phyloP scores from a whole-genome alignment of 192 early-diverging fungal species.

The Coemansia erecta region DNA sequence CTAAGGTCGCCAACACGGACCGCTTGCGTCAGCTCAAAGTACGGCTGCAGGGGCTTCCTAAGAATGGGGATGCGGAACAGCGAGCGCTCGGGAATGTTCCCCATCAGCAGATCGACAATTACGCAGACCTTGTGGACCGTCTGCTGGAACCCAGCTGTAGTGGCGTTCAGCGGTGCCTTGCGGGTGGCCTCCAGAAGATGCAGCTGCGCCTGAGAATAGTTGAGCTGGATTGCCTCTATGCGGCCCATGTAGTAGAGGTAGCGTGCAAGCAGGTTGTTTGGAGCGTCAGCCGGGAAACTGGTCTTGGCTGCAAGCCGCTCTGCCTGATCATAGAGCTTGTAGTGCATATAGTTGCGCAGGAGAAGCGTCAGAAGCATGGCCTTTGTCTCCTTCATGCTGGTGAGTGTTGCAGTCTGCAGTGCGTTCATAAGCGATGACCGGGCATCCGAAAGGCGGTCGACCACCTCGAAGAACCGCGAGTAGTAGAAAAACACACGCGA shows the following conservation, averaged over 20 bases:
- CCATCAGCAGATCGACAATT: conserved; percentile 97
- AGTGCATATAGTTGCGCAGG: conserved; percentile 88
- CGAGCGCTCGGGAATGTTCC: conserved; percentile 95
- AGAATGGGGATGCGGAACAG: conserved; percentile 87
- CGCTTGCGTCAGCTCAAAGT: conserved; percentile 94
- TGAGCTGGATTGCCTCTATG: conserved; percentile 97
- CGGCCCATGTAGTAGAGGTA: conserved; percentile 96
- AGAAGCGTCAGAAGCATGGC: conserved; percentile 88
- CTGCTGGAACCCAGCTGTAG: conserved; percentile 94
- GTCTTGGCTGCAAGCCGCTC: conserved; percentile 94
- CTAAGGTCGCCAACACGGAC: conserved; percentile 93
- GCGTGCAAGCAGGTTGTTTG: conserved; percentile 90
- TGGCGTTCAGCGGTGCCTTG: conserved; percentile 85
- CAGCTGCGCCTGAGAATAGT: conserved; percentile 89
- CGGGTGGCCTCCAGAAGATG: conserved; percentile 91
- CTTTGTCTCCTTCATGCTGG: conserved; percentile 83
- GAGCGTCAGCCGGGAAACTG: conserved; percentile 84
- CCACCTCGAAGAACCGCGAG: conserved; percentile 85
- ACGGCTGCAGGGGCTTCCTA: conserved; percentile 82
- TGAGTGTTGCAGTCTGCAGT: conserved; percentile 87
- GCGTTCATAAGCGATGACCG: conserved; percentile 76
- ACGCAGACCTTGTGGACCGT: conserved; percentile 93
- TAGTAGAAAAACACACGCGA: conserved; percentile 94
- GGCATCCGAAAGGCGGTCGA: conserved; percentile 67
- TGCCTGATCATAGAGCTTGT: conserved; percentile 97